These are phyloP conservation scores for Fomitopsis pulvina DNA, from an alignment of 768 basidiomycete genomes.

Conservation along the genomic window DNA sequence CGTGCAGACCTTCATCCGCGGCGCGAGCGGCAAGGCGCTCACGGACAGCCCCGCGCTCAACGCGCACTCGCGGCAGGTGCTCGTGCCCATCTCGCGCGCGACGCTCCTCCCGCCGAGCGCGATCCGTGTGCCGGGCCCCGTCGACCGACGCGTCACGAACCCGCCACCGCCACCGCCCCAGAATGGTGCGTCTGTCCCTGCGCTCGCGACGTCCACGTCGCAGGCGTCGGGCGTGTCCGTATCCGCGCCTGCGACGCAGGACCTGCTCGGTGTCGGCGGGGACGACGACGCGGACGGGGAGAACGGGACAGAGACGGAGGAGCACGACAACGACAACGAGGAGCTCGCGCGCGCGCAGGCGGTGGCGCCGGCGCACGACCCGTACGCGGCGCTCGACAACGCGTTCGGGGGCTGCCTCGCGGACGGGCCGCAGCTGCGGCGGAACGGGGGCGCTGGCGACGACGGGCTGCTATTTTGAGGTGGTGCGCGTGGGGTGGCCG, in stretches of 20 bases:
- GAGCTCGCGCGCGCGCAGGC: constrained; percentile 24
- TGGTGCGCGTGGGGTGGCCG: background rate
- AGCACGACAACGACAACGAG: constrained; percentile 27
- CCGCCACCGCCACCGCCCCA: constrained; percentile 14
- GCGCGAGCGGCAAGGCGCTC: constrained; percentile 77
- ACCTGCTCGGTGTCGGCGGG: constrained; percentile 10
- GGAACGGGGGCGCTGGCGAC: constrained; percentile 36
- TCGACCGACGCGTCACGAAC: constrained; percentile 33
- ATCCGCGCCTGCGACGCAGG: background rate
- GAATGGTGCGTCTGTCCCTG: background rate
- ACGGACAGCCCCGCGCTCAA: constrained; percentile 89
- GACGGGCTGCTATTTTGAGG: constrained; percentile 34
- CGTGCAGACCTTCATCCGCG: constrained; percentile 84
- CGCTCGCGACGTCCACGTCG: background rate
- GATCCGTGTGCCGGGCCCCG: constrained; percentile 51
- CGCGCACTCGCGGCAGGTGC: constrained; percentile 63
- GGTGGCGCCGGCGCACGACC: constrained; percentile 39
- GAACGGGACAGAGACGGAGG: too few relatives aligned
- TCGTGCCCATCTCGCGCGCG: constrained; percentile 53
- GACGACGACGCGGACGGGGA: constrained; percentile 28
- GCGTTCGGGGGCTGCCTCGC: constrained; percentile 70
- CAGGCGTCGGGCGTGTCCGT: constrained; percentile 8
- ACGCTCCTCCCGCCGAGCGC: constrained; percentile 35
- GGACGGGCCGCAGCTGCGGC: constrained; percentile 65
- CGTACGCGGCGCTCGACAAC: constrained; percentile 76